Conservation (phyloP, 108 stramenopile genomes). For the Bacterosira constricta region DNA sequence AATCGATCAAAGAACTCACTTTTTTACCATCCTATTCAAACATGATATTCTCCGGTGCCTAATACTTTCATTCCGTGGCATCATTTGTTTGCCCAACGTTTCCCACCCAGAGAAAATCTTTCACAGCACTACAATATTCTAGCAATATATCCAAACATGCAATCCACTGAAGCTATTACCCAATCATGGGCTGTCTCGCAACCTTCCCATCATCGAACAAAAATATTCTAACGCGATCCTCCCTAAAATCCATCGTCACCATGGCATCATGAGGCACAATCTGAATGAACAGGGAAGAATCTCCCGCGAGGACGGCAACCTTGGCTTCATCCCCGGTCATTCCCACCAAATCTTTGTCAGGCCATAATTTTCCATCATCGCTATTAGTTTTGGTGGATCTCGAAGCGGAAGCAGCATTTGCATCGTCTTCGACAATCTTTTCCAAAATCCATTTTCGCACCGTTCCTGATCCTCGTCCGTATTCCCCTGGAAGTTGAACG, state of each 20-base stretch:
- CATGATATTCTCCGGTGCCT: too few species aligned
- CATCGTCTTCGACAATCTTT: constrained; percentile 32
- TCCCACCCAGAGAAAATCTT: too few species aligned
- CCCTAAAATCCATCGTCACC: constrained; percentile 65
- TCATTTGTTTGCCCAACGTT: too few species aligned
- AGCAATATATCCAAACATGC: too few species aligned
- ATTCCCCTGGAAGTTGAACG: constrained; percentile 21
- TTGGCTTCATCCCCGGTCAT: constrained; percentile 53
- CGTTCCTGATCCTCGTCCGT: constrained; percentile 31
- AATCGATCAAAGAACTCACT: too few species aligned
- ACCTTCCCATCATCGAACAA: constrained; percentile 56
- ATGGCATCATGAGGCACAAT: constrained; percentile 47
- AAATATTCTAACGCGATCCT: constrained; percentile 62
- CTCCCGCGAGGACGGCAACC: constrained; percentile 3
- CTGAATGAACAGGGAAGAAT: neutral
- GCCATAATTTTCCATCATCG: neutral
- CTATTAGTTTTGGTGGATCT: neutral
- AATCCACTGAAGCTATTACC: too few species aligned
- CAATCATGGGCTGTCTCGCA: constrained; percentile 16
- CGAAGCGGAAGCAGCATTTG: neutral
- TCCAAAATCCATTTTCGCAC: constrained; percentile 26
- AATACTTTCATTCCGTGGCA: too few species aligned
- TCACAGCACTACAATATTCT: too few species aligned
- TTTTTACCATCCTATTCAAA: too few species aligned
- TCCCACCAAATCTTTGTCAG: constrained; percentile 37